Evolutionary conservation across 352 stramenopile species (phyloP), one percentile per base, ranked within the genome.

Genomic region (Hyaloperonospora brassicae): DNA sequence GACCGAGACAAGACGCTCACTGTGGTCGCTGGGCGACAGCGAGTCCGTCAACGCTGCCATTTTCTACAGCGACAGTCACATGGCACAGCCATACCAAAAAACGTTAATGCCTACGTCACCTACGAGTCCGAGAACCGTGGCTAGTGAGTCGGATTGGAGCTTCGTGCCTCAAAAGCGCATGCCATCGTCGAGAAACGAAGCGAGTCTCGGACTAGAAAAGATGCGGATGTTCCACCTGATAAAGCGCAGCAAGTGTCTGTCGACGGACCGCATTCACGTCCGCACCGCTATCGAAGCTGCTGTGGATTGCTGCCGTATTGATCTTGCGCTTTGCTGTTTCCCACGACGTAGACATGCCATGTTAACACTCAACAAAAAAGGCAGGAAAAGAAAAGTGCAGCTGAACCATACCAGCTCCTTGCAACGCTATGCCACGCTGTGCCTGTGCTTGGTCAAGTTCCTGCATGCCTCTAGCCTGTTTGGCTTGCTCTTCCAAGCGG

Each of bases 181-280:
- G 35, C 31, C 43, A 55, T 59, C 50, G 50, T 49, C 46, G 50
- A 40, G 46, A 56, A 11, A 24, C 23, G 35, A 36, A 30, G 51
- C 47, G 25, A 46, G 47, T 36, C 51, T 43, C 36, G 34, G 43
- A 38, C 49, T 51, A 73, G 34, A 77, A 77, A 17, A 71, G 72
- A 58, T 58, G 61, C 50, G 72, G 64, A 66, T 86, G 70, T 47
- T 86, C 72, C 58, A 89, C 79, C 79, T 89, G 53, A 68, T 87
- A 87, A 42, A 89, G 64, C 13, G 74, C 55, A 25, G 72, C 66
- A 7, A 89, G 79, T 8, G 79, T 76, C 56, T 85, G 72, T 14
- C 66, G 70, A 35, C 76, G 79, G n/a, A 72, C 61, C 21, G 57
- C 59, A 11, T 70, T 73, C 49, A 87, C 44, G 27, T 81, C 72